These are phyloP conservation scores for Ulota crispa DNA, from an alignment of 225 moss, liverwort and hornwort genomes.

Conservation along the genomic window DNA sequence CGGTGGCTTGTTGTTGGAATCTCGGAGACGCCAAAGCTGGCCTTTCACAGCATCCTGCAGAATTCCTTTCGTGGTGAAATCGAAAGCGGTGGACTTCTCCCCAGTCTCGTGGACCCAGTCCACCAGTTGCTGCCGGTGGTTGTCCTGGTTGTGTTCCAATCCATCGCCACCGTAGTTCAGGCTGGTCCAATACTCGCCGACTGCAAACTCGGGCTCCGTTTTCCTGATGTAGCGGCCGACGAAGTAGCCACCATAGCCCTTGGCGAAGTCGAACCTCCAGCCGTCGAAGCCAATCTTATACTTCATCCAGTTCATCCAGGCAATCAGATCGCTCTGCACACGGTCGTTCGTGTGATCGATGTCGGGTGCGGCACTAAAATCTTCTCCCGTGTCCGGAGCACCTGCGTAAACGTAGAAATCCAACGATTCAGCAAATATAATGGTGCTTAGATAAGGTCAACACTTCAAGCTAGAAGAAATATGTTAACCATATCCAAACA, in stretches of 20 bases:
- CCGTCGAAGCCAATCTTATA: constrained; percentile 76
- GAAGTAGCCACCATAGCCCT: constrained; percentile 74
- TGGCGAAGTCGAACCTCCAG: constrained; percentile 94
- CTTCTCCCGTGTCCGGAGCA: constrained; percentile 74
- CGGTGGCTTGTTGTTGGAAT: constrained; percentile 50
- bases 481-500: too few species aligned
- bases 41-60: constrained; percentile 79
- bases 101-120: constrained; percentile 76
- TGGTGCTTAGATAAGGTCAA: too few species aligned
- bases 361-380: constrained; percentile 88
- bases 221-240: constrained; percentile 66
- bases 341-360: constrained; percentile 86
- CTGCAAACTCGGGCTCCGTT: constrained; percentile 64
- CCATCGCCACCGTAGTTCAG: constrained; percentile 63
- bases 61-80: constrained; percentile 95
- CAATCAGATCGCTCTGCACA: constrained; percentile 64
- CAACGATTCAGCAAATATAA: neutral
- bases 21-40: constrained; percentile 66
- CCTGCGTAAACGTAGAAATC: neutral
- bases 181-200: constrained; percentile 75
- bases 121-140: constrained; percentile 70
- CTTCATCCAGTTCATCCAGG: constrained; percentile 87
- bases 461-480: too few species aligned
- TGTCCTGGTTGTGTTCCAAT: constrained; percentile 79
- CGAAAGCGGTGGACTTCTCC: constrained; percentile 62